Percentiles rank a stretch among this genome's conserved stretches.
Conservation (phyloP, 345 rosid genomes). For the Eucalyptus decipiens region DNA sequence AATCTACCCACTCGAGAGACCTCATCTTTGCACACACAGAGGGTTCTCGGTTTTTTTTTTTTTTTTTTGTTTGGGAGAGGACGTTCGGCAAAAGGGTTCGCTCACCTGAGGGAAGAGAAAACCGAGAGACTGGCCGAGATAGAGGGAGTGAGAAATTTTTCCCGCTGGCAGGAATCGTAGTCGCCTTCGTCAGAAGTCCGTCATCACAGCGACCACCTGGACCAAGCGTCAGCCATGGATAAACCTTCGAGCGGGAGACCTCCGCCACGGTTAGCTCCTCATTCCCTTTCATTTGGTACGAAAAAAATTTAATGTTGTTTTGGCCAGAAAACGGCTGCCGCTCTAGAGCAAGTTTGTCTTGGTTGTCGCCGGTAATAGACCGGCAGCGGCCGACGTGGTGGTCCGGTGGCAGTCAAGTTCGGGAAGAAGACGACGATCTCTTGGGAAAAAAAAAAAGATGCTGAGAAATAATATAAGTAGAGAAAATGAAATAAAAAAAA, state of each 20-base stretch:
- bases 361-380: no score
- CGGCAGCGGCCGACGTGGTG: neutral
- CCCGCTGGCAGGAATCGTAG: no score
- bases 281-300: neutral
- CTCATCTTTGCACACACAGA: no score
- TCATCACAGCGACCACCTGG: no score
- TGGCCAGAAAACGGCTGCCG: neutral
- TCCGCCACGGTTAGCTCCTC: neutral
- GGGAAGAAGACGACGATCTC: neutral
- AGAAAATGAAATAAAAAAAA: neutral
- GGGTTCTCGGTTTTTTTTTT: no score
- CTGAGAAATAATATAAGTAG: neutral
- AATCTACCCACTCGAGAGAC: neutral
- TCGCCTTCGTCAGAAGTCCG: no score
- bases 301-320: neutral
- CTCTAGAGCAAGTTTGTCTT: no score
- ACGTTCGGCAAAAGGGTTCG: neutral
- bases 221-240: neutral
- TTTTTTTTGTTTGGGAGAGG: neutral
- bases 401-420: neutral
- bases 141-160: no score
- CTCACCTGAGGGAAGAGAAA: no score
- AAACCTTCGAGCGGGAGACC: neutral
- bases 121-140: no score
- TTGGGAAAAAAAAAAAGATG: neutral